Percentiles rank a stretch among this genome's conserved stretches.
phyloP scores from a whole-genome alignment of 345 rosid genomes.

The Geranium rotundifolium region DNA sequence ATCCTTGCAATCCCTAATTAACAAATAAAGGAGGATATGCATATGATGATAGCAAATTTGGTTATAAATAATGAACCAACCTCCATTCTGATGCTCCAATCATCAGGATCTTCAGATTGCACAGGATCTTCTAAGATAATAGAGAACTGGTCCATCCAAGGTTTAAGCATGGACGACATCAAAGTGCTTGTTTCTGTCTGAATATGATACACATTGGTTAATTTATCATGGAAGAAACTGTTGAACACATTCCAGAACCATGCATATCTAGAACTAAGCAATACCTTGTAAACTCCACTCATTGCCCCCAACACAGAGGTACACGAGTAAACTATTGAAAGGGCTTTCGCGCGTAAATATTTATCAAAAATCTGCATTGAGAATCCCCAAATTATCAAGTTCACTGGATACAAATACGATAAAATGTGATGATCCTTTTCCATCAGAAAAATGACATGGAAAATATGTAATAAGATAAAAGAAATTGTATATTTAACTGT shows the following conservation, averaged over 20 bases:
- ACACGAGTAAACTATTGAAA: slow-evolving; percentile 73
- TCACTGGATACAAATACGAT: background rate
- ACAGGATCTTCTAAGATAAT: slow-evolving; percentile 57
- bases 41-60: slow-evolving; percentile 3
- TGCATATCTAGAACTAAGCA: slow-evolving; percentile 5
- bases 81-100: slow-evolving; percentile 92
- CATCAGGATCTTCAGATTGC: slow-evolving; percentile 82
- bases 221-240: slow-evolving; percentile 15
- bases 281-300: slow-evolving; percentile 82
- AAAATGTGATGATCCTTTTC: too few relatives aligned
- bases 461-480: too few relatives aligned
- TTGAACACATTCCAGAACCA: slow-evolving; percentile 13
- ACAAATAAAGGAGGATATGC: background rate
- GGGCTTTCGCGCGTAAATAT: slow-evolving; percentile 62
- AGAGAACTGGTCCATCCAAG: slow-evolving; percentile 68
- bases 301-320: slow-evolving; percentile 63
- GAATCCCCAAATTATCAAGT: slow-evolving; percentile 1
- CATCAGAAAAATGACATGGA: too few relatives aligned
- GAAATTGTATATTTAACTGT: too few relatives aligned
- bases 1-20: background rate
- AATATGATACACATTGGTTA: slow-evolving; percentile 27
- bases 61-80: slow-evolving; percentile 23
- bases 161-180: slow-evolving; percentile 48
- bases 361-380: slow-evolving; percentile 58
- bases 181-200: slow-evolving; percentile 61